A percentile compares a stretch with the other conserved stretches of the same genome.
These are phyloP conservation scores for Clarireedia hainanense DNA, from an alignment of 2,329 filamentous ascomycete genomes.

Conservation along the genomic window DNA sequence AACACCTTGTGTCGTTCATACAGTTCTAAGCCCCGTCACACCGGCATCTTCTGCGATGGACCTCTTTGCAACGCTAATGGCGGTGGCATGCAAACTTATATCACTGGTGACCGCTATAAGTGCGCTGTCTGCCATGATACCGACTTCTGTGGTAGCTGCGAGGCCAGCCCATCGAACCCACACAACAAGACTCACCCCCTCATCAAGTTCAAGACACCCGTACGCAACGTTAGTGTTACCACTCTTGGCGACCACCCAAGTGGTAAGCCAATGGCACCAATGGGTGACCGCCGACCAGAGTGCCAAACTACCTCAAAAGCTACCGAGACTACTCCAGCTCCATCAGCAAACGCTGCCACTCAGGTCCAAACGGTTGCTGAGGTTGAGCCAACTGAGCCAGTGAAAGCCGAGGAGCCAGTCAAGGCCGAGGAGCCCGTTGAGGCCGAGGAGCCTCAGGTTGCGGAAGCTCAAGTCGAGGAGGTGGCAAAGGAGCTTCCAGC, in stretches of 20 bases:
- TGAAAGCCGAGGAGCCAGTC: conserved; percentile 27
- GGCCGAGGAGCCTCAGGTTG: conserved; percentile 19
- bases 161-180: conserved; percentile 72
- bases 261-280: conserved; percentile 54
- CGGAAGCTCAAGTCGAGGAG: conserved; percentile 17
- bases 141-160: conserved; percentile 92
- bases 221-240: conserved; percentile 79
- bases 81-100: conserved; percentile 55
- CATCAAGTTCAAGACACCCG: conserved; percentile 92
- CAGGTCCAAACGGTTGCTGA: conserved; percentile 68
- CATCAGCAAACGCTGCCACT: conserved; percentile 44
- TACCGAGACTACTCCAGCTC: conserved; percentile 41
- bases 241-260: conserved; percentile 71
- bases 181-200: conserved; percentile 96
- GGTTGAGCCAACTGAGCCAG: conserved; percentile 52
- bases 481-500: conserved; percentile 28
- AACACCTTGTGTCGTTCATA: conserved; percentile 36
- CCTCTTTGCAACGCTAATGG: conserved; percentile 65
- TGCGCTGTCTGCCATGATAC: conserved; percentile 92
- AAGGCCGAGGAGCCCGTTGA: conserved; percentile 11
- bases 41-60: conserved; percentile 90
- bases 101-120: conserved; percentile 87
- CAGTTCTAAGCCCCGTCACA: conserved; percentile 50
- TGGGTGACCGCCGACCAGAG: conserved; percentile 56
- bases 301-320: conserved; percentile 37